These are phyloP conservation scores for Diaporthe helianthi DNA, from an alignment of 2,329 filamentous ascomycete genomes.

Conservation along the genomic window DNA sequence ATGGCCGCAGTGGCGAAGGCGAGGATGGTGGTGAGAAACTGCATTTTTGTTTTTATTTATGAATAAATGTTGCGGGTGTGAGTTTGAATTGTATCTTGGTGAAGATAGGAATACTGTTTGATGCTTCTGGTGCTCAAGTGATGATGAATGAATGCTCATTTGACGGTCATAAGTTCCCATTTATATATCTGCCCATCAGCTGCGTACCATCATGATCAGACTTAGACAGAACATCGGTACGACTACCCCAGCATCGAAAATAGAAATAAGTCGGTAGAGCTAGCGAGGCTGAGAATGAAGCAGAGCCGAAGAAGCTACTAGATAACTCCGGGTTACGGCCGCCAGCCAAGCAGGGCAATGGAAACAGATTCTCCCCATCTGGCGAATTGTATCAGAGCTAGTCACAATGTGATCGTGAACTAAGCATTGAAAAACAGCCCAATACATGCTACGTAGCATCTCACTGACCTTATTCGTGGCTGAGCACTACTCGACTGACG, in stretches of 20 bases:
- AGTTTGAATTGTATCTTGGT: background rate
- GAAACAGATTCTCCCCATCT: background rate
- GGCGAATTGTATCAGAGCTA: background rate
- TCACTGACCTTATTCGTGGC: constrained; percentile 20
- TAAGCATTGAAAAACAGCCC: background rate
- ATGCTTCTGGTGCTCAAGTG: no score
- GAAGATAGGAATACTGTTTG: background rate
- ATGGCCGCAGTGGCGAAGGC: constrained; percentile 33
- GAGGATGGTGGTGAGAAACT: constrained; percentile 32
- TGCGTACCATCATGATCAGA: background rate
- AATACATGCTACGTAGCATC: constrained; percentile 29
- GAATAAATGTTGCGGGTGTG: no score
- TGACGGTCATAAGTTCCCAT: background rate
- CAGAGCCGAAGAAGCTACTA: constrained; percentile 19
- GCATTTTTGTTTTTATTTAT: constrained; percentile 33
- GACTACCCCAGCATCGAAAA: background rate
- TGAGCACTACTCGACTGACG: constrained; percentile 15
- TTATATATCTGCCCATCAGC: constrained; percentile 19
- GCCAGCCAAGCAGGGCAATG: background rate
- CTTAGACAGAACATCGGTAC: background rate
- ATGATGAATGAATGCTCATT: background rate
- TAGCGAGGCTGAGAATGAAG: constrained; percentile 23
- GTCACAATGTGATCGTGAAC: constrained; percentile 10
- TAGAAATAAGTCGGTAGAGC: background rate
- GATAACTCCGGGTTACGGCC: background rate